These are phyloP conservation scores for Macrocybe gigantea DNA, from an alignment of 768 basidiomycete species.

Conservation along the genomic window DNA sequence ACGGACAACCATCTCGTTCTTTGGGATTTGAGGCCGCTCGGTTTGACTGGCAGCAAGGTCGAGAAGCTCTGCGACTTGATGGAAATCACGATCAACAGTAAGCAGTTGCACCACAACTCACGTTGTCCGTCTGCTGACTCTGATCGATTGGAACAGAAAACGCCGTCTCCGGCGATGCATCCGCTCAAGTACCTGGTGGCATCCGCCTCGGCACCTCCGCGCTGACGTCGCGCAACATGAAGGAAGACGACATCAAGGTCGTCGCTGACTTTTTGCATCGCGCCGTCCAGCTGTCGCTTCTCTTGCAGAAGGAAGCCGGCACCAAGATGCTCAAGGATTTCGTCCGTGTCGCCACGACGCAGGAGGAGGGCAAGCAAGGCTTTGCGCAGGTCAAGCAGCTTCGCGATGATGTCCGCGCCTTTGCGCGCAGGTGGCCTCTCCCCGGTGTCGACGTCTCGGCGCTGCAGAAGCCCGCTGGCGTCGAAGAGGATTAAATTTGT, in stretches of 20 bases:
- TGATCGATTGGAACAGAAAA: constrained; percentile 55
- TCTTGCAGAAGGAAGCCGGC: constrained; percentile 92
- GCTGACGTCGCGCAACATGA: constrained; percentile 92
- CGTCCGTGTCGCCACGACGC: constrained; percentile 67
- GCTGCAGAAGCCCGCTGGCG: constrained; percentile 54
- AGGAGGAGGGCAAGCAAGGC: constrained; percentile 67
- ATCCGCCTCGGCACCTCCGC: constrained; percentile 95
- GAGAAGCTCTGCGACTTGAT: constrained; percentile 97
- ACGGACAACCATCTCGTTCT: constrained; percentile 98
- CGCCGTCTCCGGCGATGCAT: constrained; percentile 94
- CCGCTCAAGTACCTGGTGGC: constrained; percentile 93
- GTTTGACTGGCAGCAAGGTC: constrained; percentile 95
- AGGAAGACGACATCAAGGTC: constrained; percentile 76
- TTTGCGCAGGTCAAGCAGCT: constrained; percentile 66
- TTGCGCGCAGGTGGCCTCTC: constrained; percentile 86
- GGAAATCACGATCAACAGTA: constrained; percentile 95
- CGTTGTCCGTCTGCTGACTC: not conserved
- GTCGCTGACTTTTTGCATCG: constrained; percentile 94
- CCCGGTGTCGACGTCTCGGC: constrained; percentile 68
- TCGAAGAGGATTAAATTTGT: constrained; percentile 39
- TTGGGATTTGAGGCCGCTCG: constrained; percentile 94
- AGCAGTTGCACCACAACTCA: constrained; percentile 19
- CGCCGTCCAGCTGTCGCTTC: constrained; percentile 83
- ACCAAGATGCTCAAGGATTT: constrained; percentile 96
- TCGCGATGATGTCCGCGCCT: constrained; percentile 71